Evolutionary conservation across 139 green algal genomes (phyloP).

Genomic region (Eudorina sp.): DNA sequence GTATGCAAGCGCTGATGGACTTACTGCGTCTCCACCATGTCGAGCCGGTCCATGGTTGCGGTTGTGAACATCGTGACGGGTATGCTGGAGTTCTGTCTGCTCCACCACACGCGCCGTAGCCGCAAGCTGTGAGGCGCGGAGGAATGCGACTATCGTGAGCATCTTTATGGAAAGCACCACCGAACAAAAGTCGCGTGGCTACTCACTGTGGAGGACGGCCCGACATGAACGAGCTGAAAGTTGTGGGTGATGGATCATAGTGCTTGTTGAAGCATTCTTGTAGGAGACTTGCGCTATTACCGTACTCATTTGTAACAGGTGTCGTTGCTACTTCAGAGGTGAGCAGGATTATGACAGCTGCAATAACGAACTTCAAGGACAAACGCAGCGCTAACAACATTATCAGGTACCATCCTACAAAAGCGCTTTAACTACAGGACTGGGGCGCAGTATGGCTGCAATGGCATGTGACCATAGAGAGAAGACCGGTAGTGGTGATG

Average conservation of each 20-base stretch:
- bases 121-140: constrained; percentile 1
- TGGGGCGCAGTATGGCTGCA: neutral
- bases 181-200: neutral
- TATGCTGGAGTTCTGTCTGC: neutral
- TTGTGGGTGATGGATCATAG: constrained; percentile 1
- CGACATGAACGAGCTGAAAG: constrained; percentile 23
- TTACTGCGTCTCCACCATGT: constrained; percentile 42
- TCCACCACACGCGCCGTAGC: constrained; percentile 28
- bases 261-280: neutral
- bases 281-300: neutral
- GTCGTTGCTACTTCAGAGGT: too few relatives aligned
- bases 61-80: constrained; percentile 43
- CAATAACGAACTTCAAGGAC: neutral
- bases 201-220: neutral
- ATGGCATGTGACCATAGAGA: neutral
- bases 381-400: neutral
- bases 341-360: neutral
- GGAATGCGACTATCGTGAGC: neutral
- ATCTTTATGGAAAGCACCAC: neutral
- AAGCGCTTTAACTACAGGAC: neutral
- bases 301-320: neutral
- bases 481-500: too few relatives aligned
- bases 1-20: neutral
- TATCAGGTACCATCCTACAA: neutral
- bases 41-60: constrained; percentile 20